These are phyloP conservation scores for Trifolium pratense DNA, from an alignment of 306 rosid genomes.

Conservation along the genomic window DNA sequence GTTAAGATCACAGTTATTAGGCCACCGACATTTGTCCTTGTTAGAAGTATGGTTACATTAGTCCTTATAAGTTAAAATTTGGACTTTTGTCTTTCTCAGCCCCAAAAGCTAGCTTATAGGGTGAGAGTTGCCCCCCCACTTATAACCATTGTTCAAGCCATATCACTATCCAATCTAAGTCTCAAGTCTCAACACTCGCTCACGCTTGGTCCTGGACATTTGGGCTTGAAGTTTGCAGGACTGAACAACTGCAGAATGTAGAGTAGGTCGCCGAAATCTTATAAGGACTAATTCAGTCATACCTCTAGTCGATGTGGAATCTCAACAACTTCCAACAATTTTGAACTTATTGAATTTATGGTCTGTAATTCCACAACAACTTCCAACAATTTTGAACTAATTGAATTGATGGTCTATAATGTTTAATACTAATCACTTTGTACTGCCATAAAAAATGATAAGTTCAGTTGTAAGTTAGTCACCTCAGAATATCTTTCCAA, in stretches of 20 bases:
- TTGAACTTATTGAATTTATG: neutral
- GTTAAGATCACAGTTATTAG: neutral
- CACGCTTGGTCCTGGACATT: neutral
- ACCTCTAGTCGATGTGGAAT: neutral
- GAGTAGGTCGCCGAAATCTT: neutral
- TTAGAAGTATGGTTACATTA: neutral
- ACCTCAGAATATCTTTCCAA: slow-evolving; percentile 17
- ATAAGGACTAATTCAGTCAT: neutral
- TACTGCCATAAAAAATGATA: slow-evolving; percentile 15
- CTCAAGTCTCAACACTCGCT: neutral
- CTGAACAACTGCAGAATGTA: neutral
- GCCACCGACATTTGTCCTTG: neutral
- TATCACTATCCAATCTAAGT: neutral
- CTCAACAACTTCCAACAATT: slow-evolving; percentile 8
- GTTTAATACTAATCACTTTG: slow-evolving; percentile 3
- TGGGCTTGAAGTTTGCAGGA: no score
- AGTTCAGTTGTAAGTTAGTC: slow-evolving; percentile 5
- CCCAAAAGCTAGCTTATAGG: neutral
- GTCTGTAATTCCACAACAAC: slow-evolving; percentile 14
- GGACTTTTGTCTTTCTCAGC: neutral
- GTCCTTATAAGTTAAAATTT: neutral
- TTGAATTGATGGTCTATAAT: slow-evolving; percentile 17
- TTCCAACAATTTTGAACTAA: neutral
- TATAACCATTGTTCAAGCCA: neutral
- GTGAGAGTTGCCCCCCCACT: neutral